phyloP scores from a whole-genome alignment of 495 filamentous ascomycete genomes.

The Aspergillus indologenus region DNA sequence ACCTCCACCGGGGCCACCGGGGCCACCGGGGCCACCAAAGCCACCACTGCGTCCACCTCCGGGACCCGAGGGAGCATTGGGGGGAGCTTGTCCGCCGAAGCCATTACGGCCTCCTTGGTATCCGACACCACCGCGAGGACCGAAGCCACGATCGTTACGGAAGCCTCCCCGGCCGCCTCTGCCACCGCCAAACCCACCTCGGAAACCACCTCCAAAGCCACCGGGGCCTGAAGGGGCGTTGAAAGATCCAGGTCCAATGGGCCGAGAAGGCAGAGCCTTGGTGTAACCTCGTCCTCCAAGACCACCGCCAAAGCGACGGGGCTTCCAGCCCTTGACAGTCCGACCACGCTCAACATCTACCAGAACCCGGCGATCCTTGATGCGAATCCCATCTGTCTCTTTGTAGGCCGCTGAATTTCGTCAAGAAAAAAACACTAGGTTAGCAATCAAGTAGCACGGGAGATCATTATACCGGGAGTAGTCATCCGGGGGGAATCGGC shows the following conservation, averaged over 20 bases:
- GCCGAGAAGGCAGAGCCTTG: slow-evolving; percentile 72
- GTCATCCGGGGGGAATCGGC: slow-evolving; percentile 7
- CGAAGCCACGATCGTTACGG: slow-evolving; percentile 58
- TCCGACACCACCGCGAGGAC: slow-evolving; percentile 57
- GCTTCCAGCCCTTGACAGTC: slow-evolving; percentile 92
- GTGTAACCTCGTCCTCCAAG: slow-evolving; percentile 92
- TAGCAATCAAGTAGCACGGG: slow-evolving; percentile 26
- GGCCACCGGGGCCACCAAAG: slow-evolving; percentile 26
- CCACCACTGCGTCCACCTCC: slow-evolving; percentile 59
- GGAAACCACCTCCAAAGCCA: slow-evolving; percentile 64
- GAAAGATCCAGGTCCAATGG: slow-evolving; percentile 56
- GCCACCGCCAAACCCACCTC: slow-evolving; percentile 54
- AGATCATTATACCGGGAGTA: background rate
- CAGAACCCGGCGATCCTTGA: slow-evolving; percentile 86
- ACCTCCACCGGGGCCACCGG: background rate
- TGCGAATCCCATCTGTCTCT: slow-evolving; percentile 84
- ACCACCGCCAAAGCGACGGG: slow-evolving; percentile 86
- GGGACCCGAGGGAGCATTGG: slow-evolving; percentile 79
- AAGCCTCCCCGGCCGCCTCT: slow-evolving; percentile 57
- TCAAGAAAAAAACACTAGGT: slow-evolving; percentile 27
- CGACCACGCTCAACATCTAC: slow-evolving; percentile 96
- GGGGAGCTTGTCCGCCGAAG: slow-evolving; percentile 61
- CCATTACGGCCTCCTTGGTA: slow-evolving; percentile 60
- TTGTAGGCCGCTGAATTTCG: slow-evolving; percentile 67
- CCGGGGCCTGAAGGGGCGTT: slow-evolving; percentile 64